phyloP scores from a whole-genome alignment of 2,329 filamentous ascomycete genomes.

The Bipolaris gigantea region DNA sequence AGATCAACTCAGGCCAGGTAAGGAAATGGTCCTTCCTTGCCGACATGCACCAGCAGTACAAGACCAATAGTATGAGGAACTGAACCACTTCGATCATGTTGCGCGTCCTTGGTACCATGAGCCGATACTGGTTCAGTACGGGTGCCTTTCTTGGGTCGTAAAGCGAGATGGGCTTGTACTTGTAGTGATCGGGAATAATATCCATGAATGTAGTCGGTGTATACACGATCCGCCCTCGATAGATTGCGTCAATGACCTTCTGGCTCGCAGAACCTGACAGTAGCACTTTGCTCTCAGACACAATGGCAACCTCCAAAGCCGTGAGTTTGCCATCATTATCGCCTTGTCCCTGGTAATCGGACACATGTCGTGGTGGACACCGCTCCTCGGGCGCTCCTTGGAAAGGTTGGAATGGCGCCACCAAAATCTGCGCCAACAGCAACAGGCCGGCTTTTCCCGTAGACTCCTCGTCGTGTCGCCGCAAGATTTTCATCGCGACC shows the following conservation, averaged over 20 bases:
- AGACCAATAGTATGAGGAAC: constrained; percentile 67
- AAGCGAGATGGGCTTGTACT: constrained; percentile 76
- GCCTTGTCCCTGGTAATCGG: constrained; percentile 50
- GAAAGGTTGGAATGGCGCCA: constrained; percentile 83
- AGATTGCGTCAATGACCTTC: constrained; percentile 80
- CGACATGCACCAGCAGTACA: constrained; percentile 75
- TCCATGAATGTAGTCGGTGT: constrained; percentile 81
- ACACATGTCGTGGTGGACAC: constrained; percentile 56
- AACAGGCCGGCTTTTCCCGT: constrained; percentile 70
- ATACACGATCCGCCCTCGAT: constrained; percentile 77
- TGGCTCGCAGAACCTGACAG: constrained; percentile 77
- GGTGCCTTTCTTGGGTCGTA: constrained; percentile 78
- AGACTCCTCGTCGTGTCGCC: constrained; percentile 78
- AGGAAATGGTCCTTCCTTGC: constrained; percentile 62
- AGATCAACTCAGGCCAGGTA: constrained; percentile 64
- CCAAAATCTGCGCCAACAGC: constrained; percentile 74
- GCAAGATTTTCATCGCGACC: constrained; percentile 74
- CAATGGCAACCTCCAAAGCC: constrained; percentile 79
- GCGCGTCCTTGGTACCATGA: constrained; percentile 78
- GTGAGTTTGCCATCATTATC: constrained; percentile 66
- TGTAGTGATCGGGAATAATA: constrained; percentile 84
- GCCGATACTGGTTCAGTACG: constrained; percentile 79
- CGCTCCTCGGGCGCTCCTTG: constrained; percentile 76
- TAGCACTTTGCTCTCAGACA: constrained; percentile 79
- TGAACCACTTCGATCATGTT: constrained; percentile 75